Percentiles rank a stretch among this genome's conserved stretches.
These are phyloP conservation scores for Galeopsis tetrahit DNA, from an alignment of 257 asterid species.

Conservation along the genomic window DNA sequence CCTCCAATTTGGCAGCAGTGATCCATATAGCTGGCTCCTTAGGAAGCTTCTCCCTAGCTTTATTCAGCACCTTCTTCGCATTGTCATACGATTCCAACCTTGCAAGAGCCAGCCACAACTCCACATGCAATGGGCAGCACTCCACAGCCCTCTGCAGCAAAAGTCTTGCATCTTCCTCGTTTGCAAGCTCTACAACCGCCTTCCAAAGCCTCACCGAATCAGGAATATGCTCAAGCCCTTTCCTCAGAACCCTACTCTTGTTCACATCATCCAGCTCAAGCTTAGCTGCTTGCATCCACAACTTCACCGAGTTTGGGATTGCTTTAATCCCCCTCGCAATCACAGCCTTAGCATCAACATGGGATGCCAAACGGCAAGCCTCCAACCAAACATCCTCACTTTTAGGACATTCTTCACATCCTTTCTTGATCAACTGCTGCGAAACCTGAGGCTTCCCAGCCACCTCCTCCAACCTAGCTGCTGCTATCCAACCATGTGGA, in stretches of 20 bases:
- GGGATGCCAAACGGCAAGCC: slow-evolving; percentile 81
- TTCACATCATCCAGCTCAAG: slow-evolving; percentile 74
- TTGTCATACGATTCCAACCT: slow-evolving; percentile 78
- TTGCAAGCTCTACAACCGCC: slow-evolving; percentile 92
- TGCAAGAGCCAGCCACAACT: slow-evolving; percentile 92
- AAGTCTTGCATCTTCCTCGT: slow-evolving; percentile 78
- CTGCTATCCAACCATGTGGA: slow-evolving; percentile 97
- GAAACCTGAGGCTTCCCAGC: slow-evolving; percentile 87
- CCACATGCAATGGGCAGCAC: slow-evolving; percentile 70
- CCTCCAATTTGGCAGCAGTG: slow-evolving; percentile 92
- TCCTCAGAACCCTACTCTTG: slow-evolving; percentile 78
- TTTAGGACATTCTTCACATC: slow-evolving; percentile 88
- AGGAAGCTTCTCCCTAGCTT: slow-evolving; percentile 77
- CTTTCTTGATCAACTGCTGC: slow-evolving; percentile 67
- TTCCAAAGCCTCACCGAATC: slow-evolving; percentile 94
- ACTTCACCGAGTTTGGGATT: slow-evolving; percentile 82
- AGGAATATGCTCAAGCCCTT: slow-evolving; percentile 83
- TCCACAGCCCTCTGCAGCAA: slow-evolving; percentile 87
- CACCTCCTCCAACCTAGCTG: slow-evolving; percentile 95
- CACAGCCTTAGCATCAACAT: slow-evolving; percentile 82
- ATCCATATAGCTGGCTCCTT: slow-evolving; percentile 95
- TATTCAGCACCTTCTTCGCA: slow-evolving; percentile 85
- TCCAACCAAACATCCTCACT: slow-evolving; percentile 96
- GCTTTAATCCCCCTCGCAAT: slow-evolving; percentile 82
- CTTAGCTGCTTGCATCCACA: slow-evolving; percentile 93